These are phyloP conservation scores for Phytopythium oedochilum DNA, from an alignment of 352 stramenopile genomes.

Conservation along the genomic window DNA sequence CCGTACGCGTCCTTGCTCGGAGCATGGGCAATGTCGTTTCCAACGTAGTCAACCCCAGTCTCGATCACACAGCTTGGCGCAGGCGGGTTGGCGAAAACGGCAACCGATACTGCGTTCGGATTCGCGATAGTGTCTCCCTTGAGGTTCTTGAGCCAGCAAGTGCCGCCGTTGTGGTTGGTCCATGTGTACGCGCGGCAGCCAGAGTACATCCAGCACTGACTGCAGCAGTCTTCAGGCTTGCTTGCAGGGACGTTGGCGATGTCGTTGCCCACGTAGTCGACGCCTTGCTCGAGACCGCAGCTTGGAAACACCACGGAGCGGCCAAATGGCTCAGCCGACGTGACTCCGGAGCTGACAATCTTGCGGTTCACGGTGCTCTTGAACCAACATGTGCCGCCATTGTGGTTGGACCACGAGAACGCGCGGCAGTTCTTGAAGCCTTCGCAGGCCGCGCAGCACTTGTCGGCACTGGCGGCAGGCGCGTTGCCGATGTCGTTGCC, in stretches of 20 bases:
- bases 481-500: slow-evolving; percentile 17
- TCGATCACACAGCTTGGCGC: slow-evolving; percentile 14
- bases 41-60: slow-evolving; percentile 15
- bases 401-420: slow-evolving; percentile 44
- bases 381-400: slow-evolving; percentile 51
- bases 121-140: slow-evolving; percentile 13
- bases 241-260: slow-evolving; percentile 12
- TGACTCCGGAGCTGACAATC: background rate
- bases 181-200: slow-evolving; percentile 27
- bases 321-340: background rate
- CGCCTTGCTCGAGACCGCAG: slow-evolving; percentile 20
- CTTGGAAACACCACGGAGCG: slow-evolving; percentile 3
- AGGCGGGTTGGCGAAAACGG: slow-evolving; percentile 9
- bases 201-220: slow-evolving; percentile 10
- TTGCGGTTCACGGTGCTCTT: slow-evolving; percentile 32
- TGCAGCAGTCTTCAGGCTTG: slow-evolving; percentile 20
- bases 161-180: slow-evolving; percentile 32
- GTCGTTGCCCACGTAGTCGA: slow-evolving; percentile 22
- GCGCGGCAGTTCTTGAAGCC: slow-evolving; percentile 23
- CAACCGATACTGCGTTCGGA: slow-evolving; percentile 5
- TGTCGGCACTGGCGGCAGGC: background rate
- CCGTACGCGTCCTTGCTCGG: slow-evolving; percentile 11
- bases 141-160: slow-evolving; percentile 35
- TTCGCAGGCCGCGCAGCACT: slow-evolving; percentile 15
- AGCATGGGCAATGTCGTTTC: slow-evolving; percentile 10